Conservation (phyloP, 495 filamentous ascomycete species). For the Bathelium albidoporum region DNA sequence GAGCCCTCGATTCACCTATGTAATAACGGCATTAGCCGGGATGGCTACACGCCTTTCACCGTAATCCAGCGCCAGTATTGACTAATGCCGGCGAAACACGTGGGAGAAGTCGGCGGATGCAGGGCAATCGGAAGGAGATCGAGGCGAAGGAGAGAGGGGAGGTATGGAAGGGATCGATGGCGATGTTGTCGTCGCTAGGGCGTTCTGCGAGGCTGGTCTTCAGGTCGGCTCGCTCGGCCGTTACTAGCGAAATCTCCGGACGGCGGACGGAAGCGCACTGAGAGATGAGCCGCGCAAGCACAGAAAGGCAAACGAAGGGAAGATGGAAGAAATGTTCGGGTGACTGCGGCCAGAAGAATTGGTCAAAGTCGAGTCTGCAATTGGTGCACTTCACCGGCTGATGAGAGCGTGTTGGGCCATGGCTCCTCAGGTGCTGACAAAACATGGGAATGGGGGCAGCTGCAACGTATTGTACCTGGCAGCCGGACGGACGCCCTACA, state of each 20-base stretch:
- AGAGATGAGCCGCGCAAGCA: background rate
- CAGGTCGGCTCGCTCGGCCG: constrained; percentile 1
- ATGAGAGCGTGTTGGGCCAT: background rate
- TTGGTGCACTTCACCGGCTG: background rate
- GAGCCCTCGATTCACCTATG: background rate
- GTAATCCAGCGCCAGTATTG: background rate
- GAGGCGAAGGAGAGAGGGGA: background rate
- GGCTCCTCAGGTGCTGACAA: background rate
- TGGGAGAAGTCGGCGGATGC: background rate
- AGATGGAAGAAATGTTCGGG: background rate
- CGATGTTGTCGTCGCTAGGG: constrained; percentile 1
- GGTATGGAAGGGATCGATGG: background rate
- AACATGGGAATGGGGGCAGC: background rate
- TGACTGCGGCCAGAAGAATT: background rate
- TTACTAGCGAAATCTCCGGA: background rate
- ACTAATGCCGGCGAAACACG: background rate
- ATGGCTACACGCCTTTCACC: background rate
- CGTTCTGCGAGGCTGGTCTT: background rate
- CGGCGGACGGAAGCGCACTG: background rate
- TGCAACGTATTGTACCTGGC: constrained; percentile 2
- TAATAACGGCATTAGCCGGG: background rate
- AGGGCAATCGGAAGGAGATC: background rate
- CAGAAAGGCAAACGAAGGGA: background rate
- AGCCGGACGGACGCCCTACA: background rate
- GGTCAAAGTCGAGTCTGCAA: background rate